phyloP scores from a whole-genome alignment of 2,329 filamentous ascomycete genomes.

The Clarireedia paspali region DNA sequence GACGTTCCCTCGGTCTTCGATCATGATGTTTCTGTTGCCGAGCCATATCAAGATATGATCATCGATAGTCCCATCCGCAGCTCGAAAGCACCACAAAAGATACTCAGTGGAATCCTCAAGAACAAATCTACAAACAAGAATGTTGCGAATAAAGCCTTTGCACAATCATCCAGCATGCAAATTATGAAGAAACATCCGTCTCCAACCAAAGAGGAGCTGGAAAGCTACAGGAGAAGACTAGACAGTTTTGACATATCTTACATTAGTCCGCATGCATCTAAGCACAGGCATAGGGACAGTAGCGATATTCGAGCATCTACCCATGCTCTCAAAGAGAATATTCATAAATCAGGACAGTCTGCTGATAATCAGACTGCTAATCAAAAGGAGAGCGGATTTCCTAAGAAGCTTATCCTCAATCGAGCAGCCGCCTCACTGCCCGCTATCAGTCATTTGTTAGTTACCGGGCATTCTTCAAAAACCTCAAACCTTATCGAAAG shows the following conservation, averaged over 20 bases:
- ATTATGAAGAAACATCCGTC: conserved; percentile 23
- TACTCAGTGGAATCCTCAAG: background rate
- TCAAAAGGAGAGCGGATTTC: background rate
- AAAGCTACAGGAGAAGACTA: conserved; percentile 12
- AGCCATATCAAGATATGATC: conserved; percentile 2
- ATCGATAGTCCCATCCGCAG: background rate
- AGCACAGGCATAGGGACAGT: conserved; percentile 1
- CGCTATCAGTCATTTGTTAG: background rate
- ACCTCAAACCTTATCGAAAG: background rate
- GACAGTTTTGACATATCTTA: background rate
- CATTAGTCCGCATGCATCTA: background rate
- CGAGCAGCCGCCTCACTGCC: background rate
- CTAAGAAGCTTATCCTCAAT: background rate
- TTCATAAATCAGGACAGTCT: background rate
- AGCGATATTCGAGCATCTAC: background rate
- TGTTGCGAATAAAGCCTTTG: background rate
- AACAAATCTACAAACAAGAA: background rate
- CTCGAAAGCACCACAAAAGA: background rate
- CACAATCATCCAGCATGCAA: background rate
- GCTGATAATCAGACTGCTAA: background rate
- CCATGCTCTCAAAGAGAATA: background rate
- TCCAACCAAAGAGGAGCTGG: conserved; percentile 21
- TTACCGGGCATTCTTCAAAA: background rate
- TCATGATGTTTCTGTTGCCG: background rate
- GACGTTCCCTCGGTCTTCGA: conserved; percentile 18